Base-by-base conservation (phyloP, 352 stramenopile genomes). In the Globisporangium orthogonon region DNA sequence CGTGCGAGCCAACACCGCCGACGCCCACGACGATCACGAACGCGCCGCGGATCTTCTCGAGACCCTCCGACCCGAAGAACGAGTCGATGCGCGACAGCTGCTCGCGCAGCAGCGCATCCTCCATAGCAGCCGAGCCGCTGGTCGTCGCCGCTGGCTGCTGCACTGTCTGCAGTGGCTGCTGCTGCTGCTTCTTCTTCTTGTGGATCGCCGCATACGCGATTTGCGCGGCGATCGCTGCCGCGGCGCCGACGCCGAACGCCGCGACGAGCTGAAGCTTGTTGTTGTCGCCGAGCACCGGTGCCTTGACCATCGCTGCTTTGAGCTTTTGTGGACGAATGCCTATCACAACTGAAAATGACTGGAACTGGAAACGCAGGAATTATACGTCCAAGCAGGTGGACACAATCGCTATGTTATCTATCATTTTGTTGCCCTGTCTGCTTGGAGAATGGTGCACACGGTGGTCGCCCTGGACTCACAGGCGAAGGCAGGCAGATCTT, bases 11-110 rank as follows among this genome's bases (percentile, higher is more conserved):
- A 5, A 99, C 97, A 29, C 97, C 97, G 37, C 97, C 97, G 15
- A 99, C 73, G 18, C 97, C 97, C 29, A 99, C 90, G 47, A 99
- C 87, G 44, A 98, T 80, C 40, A 99, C 84, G 56, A 96, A 96
- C 11, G 86, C 74, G 59, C 91, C 72, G 56, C 88, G 76, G 54
- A 98, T 85, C 44, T 83, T 78, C 10, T 84, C 54, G 73, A 98
- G 97, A 41, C 90, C 91, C 11, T 98, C 76, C 15, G 95, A 71
- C 14, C 93, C 93, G 61, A 99, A 98, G 75, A 98, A 99, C 4
- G 95, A 76, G 35, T 69, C 67, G 65, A 98, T 98, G 54, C 96
- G 86, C 6, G 94, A 98, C 59, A 99, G 57, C 52, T 94, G 82
- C 71, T 95, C 86, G 43, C 67, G 57, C 56, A 83, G 58, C 30